Evolutionary conservation across 371 early-diverging fungal genomes (phyloP), one percentile per base, ranked within the genome.

Genomic region (Sporodiniella umbellata): DNA sequence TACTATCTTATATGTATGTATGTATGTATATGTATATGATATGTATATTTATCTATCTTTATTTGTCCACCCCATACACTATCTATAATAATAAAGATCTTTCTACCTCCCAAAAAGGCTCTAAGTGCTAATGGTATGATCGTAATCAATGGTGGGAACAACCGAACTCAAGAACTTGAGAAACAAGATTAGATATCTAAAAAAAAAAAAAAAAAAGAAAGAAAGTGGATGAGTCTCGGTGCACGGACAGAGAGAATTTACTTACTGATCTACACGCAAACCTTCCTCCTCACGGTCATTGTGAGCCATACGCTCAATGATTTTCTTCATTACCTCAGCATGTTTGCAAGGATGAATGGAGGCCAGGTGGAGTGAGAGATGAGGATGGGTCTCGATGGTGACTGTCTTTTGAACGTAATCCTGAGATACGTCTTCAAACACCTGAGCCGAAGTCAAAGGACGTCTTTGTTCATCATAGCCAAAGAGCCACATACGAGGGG

Each of bases 391-490:
- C 66, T 96, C 99, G 52, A 96, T 94, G 1, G 99, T 98, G 45
- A 95, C 96, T 2, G 99, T 98, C 77, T 96, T 96, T 63, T 92
- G 87, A 33, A 97, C 99, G 70, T 98, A 96, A 54, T 97, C 98
- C 64, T 93, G 92, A 25, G 94, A 90, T 19, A 98, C 93, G 72
- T 98, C 97, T 62, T 96, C 89, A 75, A 95, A 96, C 42, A 97
- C 90, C 62, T 94, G 90, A 11, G 73, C 58, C 0, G 92, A 79
- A 11, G 91, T 84, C 37, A 98, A 78, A 8, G 97, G 96, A 15
- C 79, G 79, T 21, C 94, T 87, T 51, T 91, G 74, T 75, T 95
- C 95, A 72, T 91, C 91, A 66, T 96, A 98, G 6, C 99, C 99
- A 75, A 89, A 93, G 48, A 98, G 80, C 92, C 93, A 97, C 54